A percentile compares a stretch with the other conserved stretches of the same genome.
Conservation (phyloP, 2,329 filamentous ascomycete species). For the Colletotrichum musae region DNA sequence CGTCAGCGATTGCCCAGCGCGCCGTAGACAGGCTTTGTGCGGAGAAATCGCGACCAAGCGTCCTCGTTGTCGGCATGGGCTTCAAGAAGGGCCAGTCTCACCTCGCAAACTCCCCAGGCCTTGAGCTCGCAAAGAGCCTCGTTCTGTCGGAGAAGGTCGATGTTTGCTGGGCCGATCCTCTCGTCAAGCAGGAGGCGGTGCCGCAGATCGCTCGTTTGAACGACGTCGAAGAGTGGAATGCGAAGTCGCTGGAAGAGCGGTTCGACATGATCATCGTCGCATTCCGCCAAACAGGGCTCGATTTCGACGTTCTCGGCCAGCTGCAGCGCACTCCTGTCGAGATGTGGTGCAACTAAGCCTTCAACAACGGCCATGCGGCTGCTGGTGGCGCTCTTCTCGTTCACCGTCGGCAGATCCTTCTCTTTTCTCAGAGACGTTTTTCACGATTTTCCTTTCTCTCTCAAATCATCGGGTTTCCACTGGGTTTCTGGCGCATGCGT, state of each 20-base stretch:
- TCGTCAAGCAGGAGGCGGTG: constrained; percentile 59
- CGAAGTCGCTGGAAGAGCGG: constrained; percentile 49
- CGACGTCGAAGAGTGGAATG: constrained; percentile 55
- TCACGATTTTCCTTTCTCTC: not conserved
- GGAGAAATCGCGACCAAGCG: constrained; percentile 45
- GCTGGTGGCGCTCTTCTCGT: constrained; percentile 18
- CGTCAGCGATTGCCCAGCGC: constrained; percentile 55
- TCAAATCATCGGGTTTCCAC: constrained; percentile 18
- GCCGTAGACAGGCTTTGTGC: constrained; percentile 50
- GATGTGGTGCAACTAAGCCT: constrained; percentile 53
- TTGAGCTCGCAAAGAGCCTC: constrained; percentile 57
- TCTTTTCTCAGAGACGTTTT: not conserved
- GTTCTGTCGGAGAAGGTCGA: constrained; percentile 54
- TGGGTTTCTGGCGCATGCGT: constrained; percentile 13
- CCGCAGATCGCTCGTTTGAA: constrained; percentile 56
- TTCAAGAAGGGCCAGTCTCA: constrained; percentile 66
- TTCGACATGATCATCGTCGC: constrained; percentile 62
- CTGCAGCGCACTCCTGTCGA: constrained; percentile 54
- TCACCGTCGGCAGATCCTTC: not conserved
- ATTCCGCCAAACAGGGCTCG: constrained; percentile 58
- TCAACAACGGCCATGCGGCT: constrained; percentile 7
- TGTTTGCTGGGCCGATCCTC: constrained; percentile 60
- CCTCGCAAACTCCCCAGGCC: constrained; percentile 62
- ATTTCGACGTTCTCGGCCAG: constrained; percentile 55
- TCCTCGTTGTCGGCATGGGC: constrained; percentile 63